Evolutionary conservation across 139 green algal genomes (phyloP).

Genomic region (Eudorina sp.): DNA sequence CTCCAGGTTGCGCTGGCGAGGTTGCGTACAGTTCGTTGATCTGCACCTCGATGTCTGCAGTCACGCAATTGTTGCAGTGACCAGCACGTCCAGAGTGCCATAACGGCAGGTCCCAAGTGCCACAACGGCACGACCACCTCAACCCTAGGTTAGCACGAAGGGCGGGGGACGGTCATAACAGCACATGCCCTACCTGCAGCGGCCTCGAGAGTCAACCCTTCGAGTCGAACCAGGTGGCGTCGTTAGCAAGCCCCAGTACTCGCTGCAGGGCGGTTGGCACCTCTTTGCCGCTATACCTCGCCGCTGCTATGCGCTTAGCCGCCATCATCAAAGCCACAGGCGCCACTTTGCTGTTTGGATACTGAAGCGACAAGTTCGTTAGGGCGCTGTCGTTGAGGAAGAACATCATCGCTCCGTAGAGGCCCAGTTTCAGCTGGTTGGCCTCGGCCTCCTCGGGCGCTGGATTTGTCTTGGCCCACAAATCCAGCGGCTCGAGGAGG

Average conservation of each 20-base stretch:
- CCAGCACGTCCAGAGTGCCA: too few relatives aligned
- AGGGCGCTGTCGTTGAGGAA: constrained; percentile 46
- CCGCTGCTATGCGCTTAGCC: not conserved
- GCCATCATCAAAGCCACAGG: constrained; percentile 25
- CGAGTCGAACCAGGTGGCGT: not conserved
- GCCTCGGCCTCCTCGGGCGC: constrained; percentile 13
- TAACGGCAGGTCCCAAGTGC: too few relatives aligned
- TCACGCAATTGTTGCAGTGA: too few relatives aligned
- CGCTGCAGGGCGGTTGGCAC: not conserved
- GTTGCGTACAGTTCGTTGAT: constrained; percentile 39
- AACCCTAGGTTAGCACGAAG: too few relatives aligned
- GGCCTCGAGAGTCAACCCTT: constrained; percentile 3
- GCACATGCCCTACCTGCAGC: constrained; percentile 23
- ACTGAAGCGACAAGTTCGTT: constrained; percentile 29
- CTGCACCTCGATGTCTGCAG: constrained; percentile 43
- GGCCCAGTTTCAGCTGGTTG: constrained; percentile 4
- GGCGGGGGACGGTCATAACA: too few relatives aligned
- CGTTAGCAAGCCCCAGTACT: not conserved
- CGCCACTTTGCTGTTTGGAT: not conserved
- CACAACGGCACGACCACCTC: too few relatives aligned
- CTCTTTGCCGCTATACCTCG: not conserved
- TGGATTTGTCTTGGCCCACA: not conserved
- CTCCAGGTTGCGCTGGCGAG: not conserved
- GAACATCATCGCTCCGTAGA: not conserved
- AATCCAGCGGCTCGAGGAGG: constrained; percentile 19